Base-by-base conservation (phyloP, 306 rosid genomes). In the Dryas alaskensis region DNA sequence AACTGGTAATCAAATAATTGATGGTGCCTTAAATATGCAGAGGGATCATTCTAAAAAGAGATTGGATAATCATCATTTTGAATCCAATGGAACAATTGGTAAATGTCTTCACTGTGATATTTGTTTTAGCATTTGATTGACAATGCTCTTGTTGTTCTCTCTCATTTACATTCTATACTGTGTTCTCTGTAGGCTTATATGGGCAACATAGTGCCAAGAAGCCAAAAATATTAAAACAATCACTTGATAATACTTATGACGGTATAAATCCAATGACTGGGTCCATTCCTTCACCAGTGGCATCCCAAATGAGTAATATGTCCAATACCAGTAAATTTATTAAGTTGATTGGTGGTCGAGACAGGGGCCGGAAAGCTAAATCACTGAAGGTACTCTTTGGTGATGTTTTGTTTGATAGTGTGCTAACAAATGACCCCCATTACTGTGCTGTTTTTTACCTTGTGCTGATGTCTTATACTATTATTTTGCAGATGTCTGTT, bases 271-370 rank as follows among this genome's bases (percentile, higher is more conserved):
- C 93, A 44, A 78, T 81, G 73, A 67, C 87, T 72, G 96, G 93
- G 74, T 90, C 98, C 71, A 77, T 92, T 81, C 97, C 98, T 79
- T 95, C 99, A 61, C 98, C 99, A 49, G 99, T 86, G 70, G 89
- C 97, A 52, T 88, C 98, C 53, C 99, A 92, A 83, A 90, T 89
- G 87, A 89, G 94, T 86, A 92, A 92, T 81, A 88, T 92, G 94
- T 80, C 96, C 63, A 92, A 90, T 83, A 81, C 89, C 53, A 95
- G 78, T 89, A 95, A 89, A 84, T 76, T 95, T 72, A 87, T 92
- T 55, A 92, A 84, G 81, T 85, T 92, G 84, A 92, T 95, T 65
- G 87, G 93, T 84, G 97, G 96, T 47, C 92, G 98, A 53, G 97
- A 95, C 77, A 87, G 89, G 86, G 89, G 93, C 55, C 85, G 96